Base-by-base conservation (phyloP, 129 eudicot genomes). In the Ambrosia trifida region DNA sequence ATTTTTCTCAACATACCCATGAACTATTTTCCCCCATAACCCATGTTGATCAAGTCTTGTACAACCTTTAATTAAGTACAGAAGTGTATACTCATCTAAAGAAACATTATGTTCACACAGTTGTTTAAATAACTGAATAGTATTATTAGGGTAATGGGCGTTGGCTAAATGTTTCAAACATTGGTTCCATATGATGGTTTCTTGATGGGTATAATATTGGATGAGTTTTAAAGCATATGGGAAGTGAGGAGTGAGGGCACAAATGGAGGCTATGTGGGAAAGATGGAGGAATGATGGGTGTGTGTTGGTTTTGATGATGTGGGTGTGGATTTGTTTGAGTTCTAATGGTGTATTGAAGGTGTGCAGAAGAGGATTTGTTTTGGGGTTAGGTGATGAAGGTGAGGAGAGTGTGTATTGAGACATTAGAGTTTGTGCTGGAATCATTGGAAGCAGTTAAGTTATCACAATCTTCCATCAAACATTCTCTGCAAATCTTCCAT, bases 61-160 rank as follows among this genome's bases (percentile, higher is more conserved):
- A 79, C 93, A 87, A 41, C 89, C 89, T 66, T 84, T 84, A 40
- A 87, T 73, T 43, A 87, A 77, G 43, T 81, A 84, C 1, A 87
- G 82, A 76, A 87, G 73, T 20, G 85, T 82, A 67, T 72, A 87
- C 71, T 69, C 63, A 38, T 87, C 83, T 0, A 73, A 76, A 53
- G 32, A 73, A 33, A 84, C 77, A 79, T 70, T 59, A 18, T 70
- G 63, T 51, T 33, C 54, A 5, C 81, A 74, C 79, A 82, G 20
- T 14, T 64, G 80, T 69, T 44, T 51, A 50, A 87, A 87, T 14
- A 87, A 31, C 52, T 66, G 64, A 66, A 87, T 41, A 0, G 93
- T 85, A 71, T 84, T 76, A 62, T 19, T 20, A 11, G 87, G 89
- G 2, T 66, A 47, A 60, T 76, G 82, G 68, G 87, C 74, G 10